phyloP scores from a whole-genome alignment of 1,284 basidiomycete genomes.

The Ceratobasidium sp. region DNA sequence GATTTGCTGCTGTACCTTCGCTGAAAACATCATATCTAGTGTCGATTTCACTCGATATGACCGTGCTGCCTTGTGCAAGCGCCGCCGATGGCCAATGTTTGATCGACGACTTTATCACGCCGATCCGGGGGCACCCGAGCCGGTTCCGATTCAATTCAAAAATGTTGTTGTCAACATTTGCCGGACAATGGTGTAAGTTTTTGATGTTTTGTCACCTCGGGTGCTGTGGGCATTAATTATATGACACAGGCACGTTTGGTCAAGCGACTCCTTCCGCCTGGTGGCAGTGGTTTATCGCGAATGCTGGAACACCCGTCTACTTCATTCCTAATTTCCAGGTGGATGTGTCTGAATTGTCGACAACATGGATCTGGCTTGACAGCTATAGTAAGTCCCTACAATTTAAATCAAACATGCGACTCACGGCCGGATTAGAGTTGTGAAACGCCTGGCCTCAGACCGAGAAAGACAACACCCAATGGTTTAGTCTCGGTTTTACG shows the following conservation, averaged over 20 bases:
- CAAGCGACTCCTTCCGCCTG: slow-evolving; percentile 25
- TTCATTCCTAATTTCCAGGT: slow-evolving; percentile 59
- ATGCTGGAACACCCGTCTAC: slow-evolving; percentile 44
- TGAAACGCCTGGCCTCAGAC: no score
- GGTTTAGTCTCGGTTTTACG: no score
- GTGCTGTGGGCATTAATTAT: background rate
- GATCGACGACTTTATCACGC: slow-evolving; percentile 53
- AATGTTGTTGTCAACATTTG: slow-evolving; percentile 60
- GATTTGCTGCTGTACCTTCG: slow-evolving; percentile 47
- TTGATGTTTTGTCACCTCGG: slow-evolving; percentile 47
- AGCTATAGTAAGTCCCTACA: slow-evolving; percentile 50
- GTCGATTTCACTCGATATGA: slow-evolving; percentile 43
- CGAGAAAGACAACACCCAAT: no score
- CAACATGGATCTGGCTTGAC: slow-evolving; percentile 57
- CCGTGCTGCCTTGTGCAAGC: slow-evolving; percentile 51
- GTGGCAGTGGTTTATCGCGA: slow-evolving; percentile 32
- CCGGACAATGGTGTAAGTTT: slow-evolving; percentile 59
- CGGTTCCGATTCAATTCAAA: slow-evolving; percentile 57
- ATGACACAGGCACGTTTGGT: slow-evolving; percentile 26
- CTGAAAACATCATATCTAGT: background rate
- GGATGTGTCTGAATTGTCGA: slow-evolving; percentile 52
- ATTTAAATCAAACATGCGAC: no score
- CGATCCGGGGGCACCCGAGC: slow-evolving; percentile 54
- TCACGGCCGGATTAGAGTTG: no score
- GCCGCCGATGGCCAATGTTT: slow-evolving; percentile 55